phyloP scores from a whole-genome alignment of 768 basidiomycete genomes.

The Termitomyces sp. region DNA sequence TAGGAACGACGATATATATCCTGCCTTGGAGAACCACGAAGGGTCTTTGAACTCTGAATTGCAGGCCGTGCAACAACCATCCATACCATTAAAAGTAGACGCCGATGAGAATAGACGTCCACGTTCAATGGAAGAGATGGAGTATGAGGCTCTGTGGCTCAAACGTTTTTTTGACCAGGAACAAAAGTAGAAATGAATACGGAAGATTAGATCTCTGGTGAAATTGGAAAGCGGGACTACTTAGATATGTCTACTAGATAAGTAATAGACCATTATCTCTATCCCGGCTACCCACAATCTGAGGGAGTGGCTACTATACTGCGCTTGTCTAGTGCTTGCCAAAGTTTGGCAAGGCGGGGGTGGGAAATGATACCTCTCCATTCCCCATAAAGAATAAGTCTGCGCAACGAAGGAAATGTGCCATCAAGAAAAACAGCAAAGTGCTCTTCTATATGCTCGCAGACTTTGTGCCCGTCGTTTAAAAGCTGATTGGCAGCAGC shows the following conservation, averaged over 20 bases:
- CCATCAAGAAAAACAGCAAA: slow-evolving; percentile 38
- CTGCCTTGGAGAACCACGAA: slow-evolving; percentile 69
- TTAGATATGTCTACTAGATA: neutral
- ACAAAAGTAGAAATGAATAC: neutral
- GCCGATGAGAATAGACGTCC: slow-evolving; percentile 67
- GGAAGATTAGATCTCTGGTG: neutral
- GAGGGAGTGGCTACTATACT: slow-evolving; percentile 24
- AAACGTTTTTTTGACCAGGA: slow-evolving; percentile 45
- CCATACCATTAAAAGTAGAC: slow-evolving; percentile 52
- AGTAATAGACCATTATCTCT: neutral
- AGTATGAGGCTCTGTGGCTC: slow-evolving; percentile 72
- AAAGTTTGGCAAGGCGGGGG: slow-evolving; percentile 30
- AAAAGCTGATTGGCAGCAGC: slow-evolving; percentile 43
- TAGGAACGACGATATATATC: slow-evolving; percentile 75
- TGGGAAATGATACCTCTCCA: slow-evolving; percentile 42
- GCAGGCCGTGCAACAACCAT: slow-evolving; percentile 18
- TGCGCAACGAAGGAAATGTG: slow-evolving; percentile 42
- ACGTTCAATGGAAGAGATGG: slow-evolving; percentile 72
- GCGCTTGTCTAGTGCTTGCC: slow-evolving; percentile 27
- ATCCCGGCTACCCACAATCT: neutral
- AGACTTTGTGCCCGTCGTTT: slow-evolving; percentile 28
- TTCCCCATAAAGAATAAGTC: slow-evolving; percentile 48
- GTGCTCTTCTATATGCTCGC: slow-evolving; percentile 44
- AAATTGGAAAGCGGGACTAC: neutral
- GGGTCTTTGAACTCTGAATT: slow-evolving; percentile 42